A percentile compares a stretch with the other conserved stretches of the same genome.
Evolutionary conservation across 441 rosid species (phyloP).

Genomic region (Adansonia rubrostipa): DNA sequence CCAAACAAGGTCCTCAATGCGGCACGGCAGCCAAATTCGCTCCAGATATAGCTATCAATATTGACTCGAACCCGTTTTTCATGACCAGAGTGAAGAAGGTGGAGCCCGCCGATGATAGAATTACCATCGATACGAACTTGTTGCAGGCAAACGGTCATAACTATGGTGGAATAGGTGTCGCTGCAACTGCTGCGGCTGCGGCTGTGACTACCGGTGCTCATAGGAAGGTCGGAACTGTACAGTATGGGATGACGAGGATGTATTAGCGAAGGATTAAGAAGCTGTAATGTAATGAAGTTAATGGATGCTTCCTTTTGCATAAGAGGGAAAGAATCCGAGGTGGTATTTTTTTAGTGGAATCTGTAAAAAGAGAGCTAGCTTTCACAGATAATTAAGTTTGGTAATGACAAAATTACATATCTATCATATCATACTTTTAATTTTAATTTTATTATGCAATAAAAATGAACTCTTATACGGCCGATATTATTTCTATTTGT

Average conservation of each 20-base stretch:
- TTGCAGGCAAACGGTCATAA: constrained; percentile 57
- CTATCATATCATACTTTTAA: constrained; percentile 27
- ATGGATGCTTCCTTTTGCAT: background rate
- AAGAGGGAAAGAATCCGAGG: background rate
- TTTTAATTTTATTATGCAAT: background rate
- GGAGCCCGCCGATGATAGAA: constrained; percentile 58
- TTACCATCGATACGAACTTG: constrained; percentile 61
- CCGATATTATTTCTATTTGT: background rate
- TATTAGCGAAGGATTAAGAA: constrained; percentile 39
- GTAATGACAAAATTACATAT: constrained; percentile 18
- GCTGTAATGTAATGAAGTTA: background rate
- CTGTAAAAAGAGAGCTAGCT: constrained; percentile 29
- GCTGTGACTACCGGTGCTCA: constrained; percentile 40
- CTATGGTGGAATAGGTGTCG: constrained; percentile 57
- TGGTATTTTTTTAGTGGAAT: background rate
- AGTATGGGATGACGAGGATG: constrained; percentile 73
- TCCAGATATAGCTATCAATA: constrained; percentile 77
- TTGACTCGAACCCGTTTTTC: constrained; percentile 79
- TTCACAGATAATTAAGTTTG: constrained; percentile 26
- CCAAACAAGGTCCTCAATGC: constrained; percentile 59
- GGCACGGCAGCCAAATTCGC: constrained; percentile 58
- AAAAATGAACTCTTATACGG: background rate
- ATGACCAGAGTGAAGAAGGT: constrained; percentile 68
- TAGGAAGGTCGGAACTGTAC: constrained; percentile 75
- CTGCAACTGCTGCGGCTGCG: constrained; percentile 25